A percentile compares a stretch with the other conserved stretches of the same genome.
Evolutionary conservation across 1,284 basidiomycete species (phyloP).

Genomic region (Apiotrichum mycotoxinovorans): DNA sequence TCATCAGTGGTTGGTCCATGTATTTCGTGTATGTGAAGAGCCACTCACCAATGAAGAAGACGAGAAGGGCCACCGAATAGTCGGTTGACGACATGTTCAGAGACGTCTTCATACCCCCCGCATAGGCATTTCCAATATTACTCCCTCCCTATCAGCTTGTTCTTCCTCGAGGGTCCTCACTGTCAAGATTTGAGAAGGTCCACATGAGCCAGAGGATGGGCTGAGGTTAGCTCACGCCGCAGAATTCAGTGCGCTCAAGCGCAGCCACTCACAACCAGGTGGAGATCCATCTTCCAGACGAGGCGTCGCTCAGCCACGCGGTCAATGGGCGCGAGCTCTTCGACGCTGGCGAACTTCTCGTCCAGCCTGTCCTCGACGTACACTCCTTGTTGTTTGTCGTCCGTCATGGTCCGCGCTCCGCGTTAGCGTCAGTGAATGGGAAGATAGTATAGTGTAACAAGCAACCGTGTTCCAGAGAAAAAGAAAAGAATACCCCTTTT

Average conservation of each 20-base stretch:
- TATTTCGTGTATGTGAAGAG: too few species aligned
- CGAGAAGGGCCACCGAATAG: slow-evolving; percentile 11
- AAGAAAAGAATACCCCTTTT: too few species aligned
- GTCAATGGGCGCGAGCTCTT: slow-evolving; percentile 4
- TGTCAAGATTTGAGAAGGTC: slow-evolving; percentile 14
- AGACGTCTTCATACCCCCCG: slow-evolving; percentile 14
- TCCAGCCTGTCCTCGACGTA: not conserved
- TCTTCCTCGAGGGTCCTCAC: too few species aligned
- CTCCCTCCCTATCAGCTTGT: slow-evolving; percentile 6
- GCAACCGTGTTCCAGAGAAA: too few species aligned
- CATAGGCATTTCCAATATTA: slow-evolving; percentile 25
- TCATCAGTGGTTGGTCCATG: not conserved
- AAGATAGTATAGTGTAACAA: not conserved
- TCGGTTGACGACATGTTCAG: slow-evolving; percentile 11
- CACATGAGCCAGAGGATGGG: slow-evolving; percentile 24
- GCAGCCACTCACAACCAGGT: slow-evolving; percentile 5
- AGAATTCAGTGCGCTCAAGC: accelerated
- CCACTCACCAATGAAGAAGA: slow-evolving; percentile 15
- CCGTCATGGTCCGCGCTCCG: not conserved
- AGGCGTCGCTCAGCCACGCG: slow-evolving; percentile 10
- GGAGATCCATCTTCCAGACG: slow-evolving; percentile 18
- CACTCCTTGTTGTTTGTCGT: not conserved
- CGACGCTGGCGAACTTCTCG: not conserved
- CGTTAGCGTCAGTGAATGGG: not conserved
- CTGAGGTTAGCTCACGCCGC: slow-evolving; percentile 7